Conservation (phyloP, 1,139 yeast species). For the Geotrichum siamense region DNA sequence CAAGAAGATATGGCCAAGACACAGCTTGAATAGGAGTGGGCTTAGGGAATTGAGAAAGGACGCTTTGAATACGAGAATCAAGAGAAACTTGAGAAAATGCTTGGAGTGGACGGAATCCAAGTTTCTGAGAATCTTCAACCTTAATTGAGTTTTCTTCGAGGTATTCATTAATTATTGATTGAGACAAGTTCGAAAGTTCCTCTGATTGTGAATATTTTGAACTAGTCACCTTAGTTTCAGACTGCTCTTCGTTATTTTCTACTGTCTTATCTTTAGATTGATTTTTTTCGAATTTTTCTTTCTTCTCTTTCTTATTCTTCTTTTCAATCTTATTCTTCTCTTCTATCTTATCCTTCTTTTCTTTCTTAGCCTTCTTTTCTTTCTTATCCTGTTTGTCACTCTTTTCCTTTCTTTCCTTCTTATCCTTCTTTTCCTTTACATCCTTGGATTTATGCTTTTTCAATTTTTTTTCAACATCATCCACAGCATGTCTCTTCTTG, state of each 20-base stretch:
- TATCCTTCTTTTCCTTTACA: constrained; percentile 21
- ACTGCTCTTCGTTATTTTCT: constrained; percentile 39
- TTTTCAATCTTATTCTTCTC: constrained; percentile 37
- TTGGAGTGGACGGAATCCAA: constrained; percentile 58
- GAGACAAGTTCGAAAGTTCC: constrained; percentile 32
- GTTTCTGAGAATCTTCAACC: constrained; percentile 57
- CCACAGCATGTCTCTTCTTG: constrained; percentile 14
- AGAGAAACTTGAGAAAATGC: constrained; percentile 58
- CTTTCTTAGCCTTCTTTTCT: constrained; percentile 42
- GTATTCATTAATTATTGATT: constrained; percentile 54
- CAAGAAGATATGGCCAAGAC: constrained; percentile 87
- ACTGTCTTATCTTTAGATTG: constrained; percentile 40
- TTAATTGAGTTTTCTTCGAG: constrained; percentile 67
- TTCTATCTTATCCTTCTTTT: constrained; percentile 44
- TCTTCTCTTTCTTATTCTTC: constrained; percentile 40
- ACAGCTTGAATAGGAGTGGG: constrained; percentile 98
- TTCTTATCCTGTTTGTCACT: constrained; percentile 24
- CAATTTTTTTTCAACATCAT: constrained; percentile 13
- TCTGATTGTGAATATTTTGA: constrained; percentile 11
- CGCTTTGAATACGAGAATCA: constrained; percentile 48
- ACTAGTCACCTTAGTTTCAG: constrained; percentile 9
- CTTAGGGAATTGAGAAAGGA: constrained; percentile 63
- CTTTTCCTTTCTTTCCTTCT: constrained; percentile 23
- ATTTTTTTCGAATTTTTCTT: constrained; percentile 42
- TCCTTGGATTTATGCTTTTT: constrained; percentile 19